Evolutionary conservation across 2,329 filamentous ascomycete genomes (phyloP), one percentile per base, ranked within the genome.

Genomic region (Apiospora arundinis): DNA sequence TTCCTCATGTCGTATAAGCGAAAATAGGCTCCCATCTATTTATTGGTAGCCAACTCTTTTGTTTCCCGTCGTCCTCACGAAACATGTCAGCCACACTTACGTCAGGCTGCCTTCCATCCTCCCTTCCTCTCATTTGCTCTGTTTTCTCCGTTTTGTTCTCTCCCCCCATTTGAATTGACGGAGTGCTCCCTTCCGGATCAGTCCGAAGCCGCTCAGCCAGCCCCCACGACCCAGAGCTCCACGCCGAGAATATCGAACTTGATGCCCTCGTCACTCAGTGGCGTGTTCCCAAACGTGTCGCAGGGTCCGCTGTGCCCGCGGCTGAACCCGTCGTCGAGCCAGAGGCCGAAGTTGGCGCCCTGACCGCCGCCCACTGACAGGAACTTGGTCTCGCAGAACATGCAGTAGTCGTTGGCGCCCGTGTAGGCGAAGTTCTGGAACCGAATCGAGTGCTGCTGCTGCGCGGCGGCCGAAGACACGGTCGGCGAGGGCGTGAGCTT

Each of bases 351-450:
- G 77, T 93, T 93, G 0, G 96, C 95, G 76, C 97, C 95, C 60
- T 87, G 94, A 70, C 94, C 95, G 14, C 96, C 96, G 25, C 98
- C 88, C 18, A 81, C 77, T 28, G 76, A 77, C 60, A 99, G 82
- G 80, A 93, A 98, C 32, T 91, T 89, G 3, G 90, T 86, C 82
- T 98, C 95, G 82, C 95, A 98, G 78, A 97, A 93, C 75, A 98
- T 96, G 85, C 95, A 94, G 80, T 97, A 99, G 81, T 98, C 96
- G 81, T 99, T 98, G 52, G 97, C 89, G 6, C 96, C 96, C 71
- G 93, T 97, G 79, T 98, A 98, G 0, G 95, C 95, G 77, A 98
- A 99, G 0, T 95, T 95, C 83, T 97, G 98, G 88, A 99, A 99
- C 25, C 96, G 91, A 75, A 98, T 94, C 37, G 91, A 88, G 73